Base-by-base conservation (phyloP, 495 filamentous ascomycete genomes). In the Daldinia grandis region DNA sequence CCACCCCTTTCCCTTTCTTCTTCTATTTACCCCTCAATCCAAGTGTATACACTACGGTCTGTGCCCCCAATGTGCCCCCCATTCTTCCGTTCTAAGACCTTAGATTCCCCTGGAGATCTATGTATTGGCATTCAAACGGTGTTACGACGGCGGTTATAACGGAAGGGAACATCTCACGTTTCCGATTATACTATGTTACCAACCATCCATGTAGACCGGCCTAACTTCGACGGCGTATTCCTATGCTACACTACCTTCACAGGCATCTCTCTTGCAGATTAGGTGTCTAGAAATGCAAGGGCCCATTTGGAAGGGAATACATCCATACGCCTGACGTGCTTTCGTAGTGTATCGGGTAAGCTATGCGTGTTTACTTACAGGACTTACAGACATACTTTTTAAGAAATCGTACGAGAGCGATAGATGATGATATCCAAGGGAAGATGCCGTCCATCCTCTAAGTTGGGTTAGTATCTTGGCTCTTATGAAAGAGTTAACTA, bases 81-180 rank as follows among this genome's bases (percentile, higher is more conserved):
- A 47, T 21, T 12, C 17, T 47, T 3, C 42, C 19, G 24, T 47
- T 47, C 9, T 24, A 47, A 42, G 21, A 53, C 28, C 33, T 28
- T 19, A 50, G 25, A 49, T 71, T 44, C 68, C 68, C 63, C 68
- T 71, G 63, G 68, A 71, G 68, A 71, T 71, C 68, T 54, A 71
- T n/a, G n/a, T n/a, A n/a, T 71, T 40, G 38, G 25, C 31, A 62
- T n/a, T n/a, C n/a, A n/a, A 37, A 67, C 64, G 64, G 69, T 72
- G 59, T 19, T 72, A 67, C 64, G 27, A 64, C 69, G 69, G 69
- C 69, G 69, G 59, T 57, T 72, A 72, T 72, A 53, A 63, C 69
- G 69, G 69, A 72, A 68, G 56, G 64, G 64, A 68, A 72, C 59
- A 72, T 72, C 62, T 67, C 53, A 30, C 55, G 17, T 72, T 64